These are phyloP conservation scores for Coniosporium apollinis DNA, from an alignment of 495 filamentous ascomycete genomes.

Conservation along the genomic window DNA sequence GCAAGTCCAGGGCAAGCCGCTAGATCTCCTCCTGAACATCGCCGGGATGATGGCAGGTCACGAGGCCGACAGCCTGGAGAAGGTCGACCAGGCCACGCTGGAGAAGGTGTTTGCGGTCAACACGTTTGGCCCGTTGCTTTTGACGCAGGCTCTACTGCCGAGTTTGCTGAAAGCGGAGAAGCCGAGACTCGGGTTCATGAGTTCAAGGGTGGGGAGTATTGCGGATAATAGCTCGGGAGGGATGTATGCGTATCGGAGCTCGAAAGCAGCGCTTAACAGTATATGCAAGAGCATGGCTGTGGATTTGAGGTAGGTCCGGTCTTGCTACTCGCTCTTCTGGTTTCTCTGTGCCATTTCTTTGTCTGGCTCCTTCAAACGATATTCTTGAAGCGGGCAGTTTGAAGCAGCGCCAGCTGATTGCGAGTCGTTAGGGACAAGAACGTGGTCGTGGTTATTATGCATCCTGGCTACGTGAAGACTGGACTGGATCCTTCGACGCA, in stretches of 20 bases:
- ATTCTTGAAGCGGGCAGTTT: background rate
- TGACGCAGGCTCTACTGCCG: slow-evolving; percentile 25
- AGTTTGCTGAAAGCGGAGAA: slow-evolving; percentile 11
- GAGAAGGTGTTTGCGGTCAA: slow-evolving; percentile 18
- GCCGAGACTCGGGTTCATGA: slow-evolving; percentile 18
- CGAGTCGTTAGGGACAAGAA: slow-evolving; percentile 17
- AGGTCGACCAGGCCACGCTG: slow-evolving; percentile 4
- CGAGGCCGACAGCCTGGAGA: slow-evolving; percentile 15
- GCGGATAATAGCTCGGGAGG: slow-evolving; percentile 44
- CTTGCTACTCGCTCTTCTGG: background rate
- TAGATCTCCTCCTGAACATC: slow-evolving; percentile 22
- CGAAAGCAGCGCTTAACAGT: slow-evolving; percentile 39
- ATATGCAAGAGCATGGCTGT: slow-evolving; percentile 24
- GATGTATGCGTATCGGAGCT: slow-evolving; percentile 61
- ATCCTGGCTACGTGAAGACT: slow-evolving; percentile 24
- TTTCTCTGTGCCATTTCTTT: background rate
- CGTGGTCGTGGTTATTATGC: slow-evolving; percentile 22
- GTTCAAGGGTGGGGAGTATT: slow-evolving; percentile 25
- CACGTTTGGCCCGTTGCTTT: slow-evolving; percentile 22
- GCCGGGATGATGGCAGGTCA: slow-evolving; percentile 16
- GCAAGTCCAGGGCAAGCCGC: slow-evolving; percentile 8
- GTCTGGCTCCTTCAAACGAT: background rate
- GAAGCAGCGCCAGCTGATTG: background rate
- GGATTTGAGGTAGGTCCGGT: slow-evolving; percentile 8
- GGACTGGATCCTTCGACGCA: slow-evolving; percentile 7